A percentile compares a stretch with the other conserved stretches of the same genome.
phyloP scores from a whole-genome alignment of 1,284 basidiomycete genomes.

The Cryptococcus jaspeensis region DNA sequence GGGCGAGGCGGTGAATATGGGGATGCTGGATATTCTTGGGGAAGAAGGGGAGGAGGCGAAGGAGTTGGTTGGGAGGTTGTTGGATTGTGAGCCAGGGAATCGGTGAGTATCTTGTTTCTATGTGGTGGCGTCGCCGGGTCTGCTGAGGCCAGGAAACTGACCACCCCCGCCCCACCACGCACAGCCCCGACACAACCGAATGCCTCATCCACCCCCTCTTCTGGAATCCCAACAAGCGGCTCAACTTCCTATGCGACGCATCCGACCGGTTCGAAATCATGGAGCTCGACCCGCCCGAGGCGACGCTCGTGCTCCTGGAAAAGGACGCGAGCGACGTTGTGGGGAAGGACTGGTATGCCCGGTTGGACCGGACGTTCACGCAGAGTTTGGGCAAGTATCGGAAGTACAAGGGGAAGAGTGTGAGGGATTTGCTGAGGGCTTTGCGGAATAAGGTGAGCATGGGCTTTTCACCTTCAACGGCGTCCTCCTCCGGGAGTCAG shows the following conservation, averaged over 20 bases:
- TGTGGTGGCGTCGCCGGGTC: slow-evolving; percentile 1
- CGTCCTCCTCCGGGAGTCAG: no score
- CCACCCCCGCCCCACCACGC: background rate
- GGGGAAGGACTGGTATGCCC: slow-evolving; percentile 80
- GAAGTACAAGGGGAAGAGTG: slow-evolving; percentile 87
- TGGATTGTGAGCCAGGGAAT: slow-evolving; percentile 68
- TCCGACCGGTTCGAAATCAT: slow-evolving; percentile 98
- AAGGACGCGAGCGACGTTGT: slow-evolving; percentile 65
- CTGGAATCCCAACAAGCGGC: slow-evolving; percentile 82
- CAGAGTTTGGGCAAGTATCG: slow-evolving; percentile 95
- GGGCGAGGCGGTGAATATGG: slow-evolving; percentile 64
- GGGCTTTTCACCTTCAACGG: background rate
- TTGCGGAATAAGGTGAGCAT: slow-evolving; percentile 86
- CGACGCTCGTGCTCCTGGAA: slow-evolving; percentile 74
- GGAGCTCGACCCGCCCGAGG: slow-evolving; percentile 64
- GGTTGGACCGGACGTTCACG: slow-evolving; percentile 83
- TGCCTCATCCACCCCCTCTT: slow-evolving; percentile 94
- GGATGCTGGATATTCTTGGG: slow-evolving; percentile 72
- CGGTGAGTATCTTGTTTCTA: slow-evolving; percentile 57
- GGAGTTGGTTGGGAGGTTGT: slow-evolving; percentile 72
- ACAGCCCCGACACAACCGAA: slow-evolving; percentile 79
- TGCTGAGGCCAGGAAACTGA: background rate
- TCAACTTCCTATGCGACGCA: slow-evolving; percentile 92
- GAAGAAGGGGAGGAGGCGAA: slow-evolving; percentile 86
- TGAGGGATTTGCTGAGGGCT: slow-evolving; percentile 88